Percentiles rank a stretch among this genome's conserved stretches.
Conservation (phyloP, 1,284 basidiomycete species). For the Cerrena zonata region DNA sequence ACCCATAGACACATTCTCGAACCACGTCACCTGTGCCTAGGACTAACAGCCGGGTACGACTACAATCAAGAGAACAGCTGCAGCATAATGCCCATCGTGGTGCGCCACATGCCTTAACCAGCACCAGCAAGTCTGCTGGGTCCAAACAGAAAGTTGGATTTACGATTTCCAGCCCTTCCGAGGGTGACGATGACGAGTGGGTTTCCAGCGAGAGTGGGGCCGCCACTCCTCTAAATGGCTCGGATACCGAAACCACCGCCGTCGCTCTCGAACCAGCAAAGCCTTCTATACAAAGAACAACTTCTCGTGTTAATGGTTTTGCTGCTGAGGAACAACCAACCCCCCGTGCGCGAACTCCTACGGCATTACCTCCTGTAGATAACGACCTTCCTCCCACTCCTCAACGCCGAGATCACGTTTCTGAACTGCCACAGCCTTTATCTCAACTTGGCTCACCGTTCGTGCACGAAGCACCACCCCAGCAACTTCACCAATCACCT, state of each 20-base stretch:
- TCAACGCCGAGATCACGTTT: conserved; percentile 16
- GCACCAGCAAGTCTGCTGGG: conserved; percentile 21
- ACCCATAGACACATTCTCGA: conserved; percentile 14
- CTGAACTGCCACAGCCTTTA: conserved; percentile 8
- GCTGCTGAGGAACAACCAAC: conserved; percentile 25
- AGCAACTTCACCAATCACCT: conserved; percentile 17
- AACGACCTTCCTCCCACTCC: conserved; percentile 17
- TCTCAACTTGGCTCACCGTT: conserved; percentile 6
- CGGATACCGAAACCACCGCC: conserved; percentile 35
- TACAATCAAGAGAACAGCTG: conserved; percentile 46
- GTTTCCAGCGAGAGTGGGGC: conserved; percentile 70
- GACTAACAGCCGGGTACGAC: conserved; percentile 44
- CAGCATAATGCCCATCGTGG: conserved; percentile 22
- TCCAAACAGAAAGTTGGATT: conserved; percentile 50
- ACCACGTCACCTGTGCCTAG: conserved; percentile 36
- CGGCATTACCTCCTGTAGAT: conserved; percentile 32
- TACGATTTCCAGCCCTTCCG: conserved; percentile 47
- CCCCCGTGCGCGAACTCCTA: conserved; percentile 28
- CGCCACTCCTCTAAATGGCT: conserved; percentile 53
- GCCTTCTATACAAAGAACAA: conserved; percentile 13
- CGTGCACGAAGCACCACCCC: conserved; percentile 7
- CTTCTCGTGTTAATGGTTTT: conserved; percentile 17
- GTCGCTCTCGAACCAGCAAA: conserved; percentile 24
- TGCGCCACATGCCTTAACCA: conserved; percentile 32
- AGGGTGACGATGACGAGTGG: conserved; percentile 67